Conservation (phyloP, 192 early-diverging fungal genomes). For the Entrophospora sp. region DNA sequence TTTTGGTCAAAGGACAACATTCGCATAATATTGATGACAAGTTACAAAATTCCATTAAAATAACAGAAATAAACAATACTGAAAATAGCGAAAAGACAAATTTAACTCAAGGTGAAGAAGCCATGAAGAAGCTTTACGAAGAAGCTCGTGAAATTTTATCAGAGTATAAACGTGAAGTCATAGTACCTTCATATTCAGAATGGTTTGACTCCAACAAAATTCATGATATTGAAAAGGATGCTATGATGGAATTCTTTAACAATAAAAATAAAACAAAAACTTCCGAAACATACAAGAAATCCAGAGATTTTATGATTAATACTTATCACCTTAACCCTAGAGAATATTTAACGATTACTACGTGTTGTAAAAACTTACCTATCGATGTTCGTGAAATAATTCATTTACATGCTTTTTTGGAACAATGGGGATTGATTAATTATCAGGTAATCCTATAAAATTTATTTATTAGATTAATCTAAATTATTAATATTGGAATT, state of each 20-base stretch:
- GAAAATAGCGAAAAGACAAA: too few species aligned
- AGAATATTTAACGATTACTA: constrained; percentile 97
- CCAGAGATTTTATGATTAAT: constrained; percentile 98
- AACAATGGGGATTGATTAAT: constrained; percentile 99
- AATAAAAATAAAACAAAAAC: constrained; percentile 88
- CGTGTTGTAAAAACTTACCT: constrained; percentile 89
- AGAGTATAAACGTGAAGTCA: constrained; percentile 61
- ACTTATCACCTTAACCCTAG: constrained; percentile 89
- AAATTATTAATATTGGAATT: not conserved
- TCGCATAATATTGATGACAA: too few species aligned
- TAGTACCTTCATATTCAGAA: constrained; percentile 80
- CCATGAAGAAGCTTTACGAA: constrained; percentile 38
- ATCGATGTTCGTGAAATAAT: constrained; percentile 99
- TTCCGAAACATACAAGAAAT: constrained; percentile 84
- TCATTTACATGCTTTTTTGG: constrained; percentile 94
- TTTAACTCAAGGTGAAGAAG: constrained; percentile 21
- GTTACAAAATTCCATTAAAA: too few species aligned
- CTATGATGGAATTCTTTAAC: constrained; percentile 95
- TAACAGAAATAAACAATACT: too few species aligned
- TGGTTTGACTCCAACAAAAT: constrained; percentile 83
- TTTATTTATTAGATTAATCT: not conserved
- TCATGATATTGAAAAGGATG: constrained; percentile 79
- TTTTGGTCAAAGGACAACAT: too few species aligned
- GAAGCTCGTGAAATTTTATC: constrained; percentile 59
- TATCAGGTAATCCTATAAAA: constrained; percentile 78